Base-by-base conservation (phyloP, 768 basidiomycete genomes). In the Trametopsis cervina region DNA sequence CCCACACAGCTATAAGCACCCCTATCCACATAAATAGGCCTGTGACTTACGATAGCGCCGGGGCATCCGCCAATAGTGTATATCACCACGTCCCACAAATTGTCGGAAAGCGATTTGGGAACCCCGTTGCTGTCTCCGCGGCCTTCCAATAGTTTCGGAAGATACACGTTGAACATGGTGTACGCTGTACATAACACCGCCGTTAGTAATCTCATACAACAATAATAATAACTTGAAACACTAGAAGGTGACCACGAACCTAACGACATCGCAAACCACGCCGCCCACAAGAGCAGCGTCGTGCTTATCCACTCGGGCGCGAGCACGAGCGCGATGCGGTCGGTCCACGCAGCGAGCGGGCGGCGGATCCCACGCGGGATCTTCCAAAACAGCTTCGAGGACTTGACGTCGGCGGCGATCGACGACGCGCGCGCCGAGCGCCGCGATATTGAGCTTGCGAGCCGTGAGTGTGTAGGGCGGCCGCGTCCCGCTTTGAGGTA, bases 121-220 rank as follows among this genome's bases (percentile, higher is more conserved):
- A 59, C 54, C 12, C 49, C 49, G 12, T 58, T 49, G 4, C 53
- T 50, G 4, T 2, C 52, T 51, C 43, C 50, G 17, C 78, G 69
- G 22, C 76, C 75, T 66, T 95, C 92, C 29, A 95, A 67, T 10
- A 93, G 69, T 59, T 89, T 94, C 0, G 92, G 92, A 17, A 93
- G 74, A 60, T 80, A 95, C 22, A 92, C 89, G 60, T 94, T 95
- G 66, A 95, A 94, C 83, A 95, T 91, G 2, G 89, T 92, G 58
- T 82, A 91, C 0, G 80, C 86, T 88, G 25, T 24, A 6, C 1
- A 6, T n/a, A n/a, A n/a, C n/a, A n/a, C n/a, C n/a, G n/a, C n/a
- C n/a, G n/a, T n/a, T n/a, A n/a, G n/a, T n/a, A n/a, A 20, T 38
- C 33, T 45, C 40, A 47, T 13, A 51, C 20, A n/a, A 37, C 36